These are phyloP conservation scores for Coemansia sp. DNA, from an alignment of 192 early-diverging fungal species.

Conservation along the genomic window DNA sequence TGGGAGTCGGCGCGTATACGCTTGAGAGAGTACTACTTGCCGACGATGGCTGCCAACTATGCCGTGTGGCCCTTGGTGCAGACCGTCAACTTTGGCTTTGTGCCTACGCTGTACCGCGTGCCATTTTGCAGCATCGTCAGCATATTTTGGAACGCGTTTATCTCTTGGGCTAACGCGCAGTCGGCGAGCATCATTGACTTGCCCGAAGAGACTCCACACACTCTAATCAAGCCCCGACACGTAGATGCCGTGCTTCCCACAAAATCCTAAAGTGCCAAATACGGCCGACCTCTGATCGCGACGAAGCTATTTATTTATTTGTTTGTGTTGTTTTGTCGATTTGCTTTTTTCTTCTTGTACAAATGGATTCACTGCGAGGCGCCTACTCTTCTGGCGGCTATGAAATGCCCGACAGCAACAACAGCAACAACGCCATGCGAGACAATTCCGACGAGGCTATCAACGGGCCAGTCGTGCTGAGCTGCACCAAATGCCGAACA, in stretches of 20 bases:
- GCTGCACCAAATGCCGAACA: constrained; percentile 52
- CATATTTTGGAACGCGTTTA: constrained; percentile 77
- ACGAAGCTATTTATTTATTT: not conserved
- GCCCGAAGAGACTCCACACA: constrained; percentile 41
- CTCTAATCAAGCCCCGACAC: constrained; percentile 11
- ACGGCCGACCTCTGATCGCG: not conserved
- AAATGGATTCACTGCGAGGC: constrained; percentile 2
- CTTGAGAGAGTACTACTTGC: constrained; percentile 60
- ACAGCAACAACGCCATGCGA: constrained; percentile 9
- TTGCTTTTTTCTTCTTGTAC: not conserved
- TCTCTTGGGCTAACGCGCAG: constrained; percentile 65
- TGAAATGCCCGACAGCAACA: constrained; percentile 12
- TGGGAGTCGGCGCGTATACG: constrained; percentile 60
- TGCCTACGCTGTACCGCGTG: constrained; percentile 66
- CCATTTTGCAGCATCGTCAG: constrained; percentile 74
- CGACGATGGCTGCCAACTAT: constrained; percentile 71
- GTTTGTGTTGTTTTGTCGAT: too few relatives aligned
- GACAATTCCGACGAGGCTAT: constrained; percentile 31
- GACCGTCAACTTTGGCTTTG: constrained; percentile 71
- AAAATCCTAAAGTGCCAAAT: not conserved
- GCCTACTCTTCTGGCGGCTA: constrained; percentile 9
- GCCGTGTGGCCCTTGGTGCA: constrained; percentile 76
- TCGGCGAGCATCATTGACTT: constrained; percentile 24
- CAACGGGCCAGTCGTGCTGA: constrained; percentile 48
- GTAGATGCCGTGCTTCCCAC: constrained; percentile 3